Conservation (phyloP, 1,139 yeast species). For the Scheffersomyces cryptocercus region DNA sequence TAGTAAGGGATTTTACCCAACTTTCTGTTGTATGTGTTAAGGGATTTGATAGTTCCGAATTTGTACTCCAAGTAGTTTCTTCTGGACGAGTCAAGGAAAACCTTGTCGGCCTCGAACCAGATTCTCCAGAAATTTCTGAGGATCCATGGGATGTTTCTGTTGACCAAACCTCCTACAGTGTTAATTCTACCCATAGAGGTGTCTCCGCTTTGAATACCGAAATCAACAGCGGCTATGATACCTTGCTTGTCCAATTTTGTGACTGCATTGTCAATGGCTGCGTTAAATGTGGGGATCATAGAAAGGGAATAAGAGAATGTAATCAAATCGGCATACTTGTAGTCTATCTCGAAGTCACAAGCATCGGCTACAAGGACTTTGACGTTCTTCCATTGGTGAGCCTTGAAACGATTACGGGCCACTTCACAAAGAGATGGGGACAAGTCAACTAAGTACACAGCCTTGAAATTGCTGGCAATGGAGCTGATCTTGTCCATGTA, state of each 20-base stretch:
- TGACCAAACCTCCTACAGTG: constrained; percentile 70
- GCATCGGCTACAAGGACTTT: constrained; percentile 76
- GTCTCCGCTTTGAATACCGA: constrained; percentile 71
- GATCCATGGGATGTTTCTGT: constrained; percentile 75
- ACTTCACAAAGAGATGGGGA: constrained; percentile 76
- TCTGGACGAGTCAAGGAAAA: constrained; percentile 75
- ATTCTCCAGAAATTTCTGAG: constrained; percentile 80
- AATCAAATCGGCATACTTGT: constrained; percentile 54
- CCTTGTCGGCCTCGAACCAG: constrained; percentile 87
- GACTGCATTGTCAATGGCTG: constrained; percentile 73
- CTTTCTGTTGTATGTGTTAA: constrained; percentile 61
- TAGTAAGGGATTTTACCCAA: constrained; percentile 80
- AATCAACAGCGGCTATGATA: constrained; percentile 70
- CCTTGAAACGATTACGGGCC: constrained; percentile 59
- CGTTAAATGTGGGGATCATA: constrained; percentile 82
- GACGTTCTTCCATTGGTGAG: constrained; percentile 62
- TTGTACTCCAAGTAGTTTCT: constrained; percentile 80
- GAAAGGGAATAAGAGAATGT: constrained; percentile 80
- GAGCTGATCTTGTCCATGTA: constrained; percentile 62
- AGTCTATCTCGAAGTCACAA: constrained; percentile 59
- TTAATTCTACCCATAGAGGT: constrained; percentile 70
- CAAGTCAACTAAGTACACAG: constrained; percentile 71
- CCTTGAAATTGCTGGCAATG: constrained; percentile 52
- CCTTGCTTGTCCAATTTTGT: constrained; percentile 56
- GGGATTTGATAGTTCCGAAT: constrained; percentile 76